Evolutionary conservation across 495 filamentous ascomycete species (phyloP).

Genomic region (Acidiella bohemica): DNA sequence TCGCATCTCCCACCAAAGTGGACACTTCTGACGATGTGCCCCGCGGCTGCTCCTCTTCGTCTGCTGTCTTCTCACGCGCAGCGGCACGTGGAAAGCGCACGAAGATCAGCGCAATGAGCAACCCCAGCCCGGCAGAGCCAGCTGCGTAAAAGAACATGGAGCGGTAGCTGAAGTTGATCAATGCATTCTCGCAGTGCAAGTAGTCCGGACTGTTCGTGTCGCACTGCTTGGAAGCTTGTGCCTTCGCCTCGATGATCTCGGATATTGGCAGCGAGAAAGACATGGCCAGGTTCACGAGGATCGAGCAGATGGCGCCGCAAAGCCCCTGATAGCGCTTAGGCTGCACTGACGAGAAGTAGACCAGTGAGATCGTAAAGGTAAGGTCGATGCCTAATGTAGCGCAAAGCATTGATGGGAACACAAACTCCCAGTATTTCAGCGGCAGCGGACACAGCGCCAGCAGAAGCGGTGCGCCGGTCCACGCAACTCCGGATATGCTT

Average conservation of each 20-base stretch:
- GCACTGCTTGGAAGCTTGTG: not conserved
- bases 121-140: constrained; percentile 40
- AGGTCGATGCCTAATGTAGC: constrained; percentile 74
- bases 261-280: constrained; percentile 66
- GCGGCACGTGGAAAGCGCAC: constrained; percentile 38
- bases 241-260: constrained; percentile 49
- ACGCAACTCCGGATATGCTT: constrained; percentile 52
- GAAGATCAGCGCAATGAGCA: constrained; percentile 44
- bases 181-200: constrained; percentile 16
- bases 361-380: constrained; percentile 68
- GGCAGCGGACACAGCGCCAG: constrained; percentile 57
- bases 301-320: constrained; percentile 44
- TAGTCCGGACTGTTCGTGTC: not conserved
- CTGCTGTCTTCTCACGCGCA: constrained; percentile 5
- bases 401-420: constrained; percentile 73
- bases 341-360: constrained; percentile 69
- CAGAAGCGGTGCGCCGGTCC: constrained; percentile 53
- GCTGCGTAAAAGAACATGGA: constrained; percentile 57
- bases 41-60: constrained; percentile 10
- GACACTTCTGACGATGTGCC: constrained; percentile 5
- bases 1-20: constrained; percentile 4
- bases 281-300: constrained; percentile 62
- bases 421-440: constrained; percentile 52
- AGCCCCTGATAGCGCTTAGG: constrained; percentile 58
- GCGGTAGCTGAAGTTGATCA: constrained; percentile 37